Base-by-base conservation (phyloP, 139 green algal species). In the Chlorella sp. region DNA sequence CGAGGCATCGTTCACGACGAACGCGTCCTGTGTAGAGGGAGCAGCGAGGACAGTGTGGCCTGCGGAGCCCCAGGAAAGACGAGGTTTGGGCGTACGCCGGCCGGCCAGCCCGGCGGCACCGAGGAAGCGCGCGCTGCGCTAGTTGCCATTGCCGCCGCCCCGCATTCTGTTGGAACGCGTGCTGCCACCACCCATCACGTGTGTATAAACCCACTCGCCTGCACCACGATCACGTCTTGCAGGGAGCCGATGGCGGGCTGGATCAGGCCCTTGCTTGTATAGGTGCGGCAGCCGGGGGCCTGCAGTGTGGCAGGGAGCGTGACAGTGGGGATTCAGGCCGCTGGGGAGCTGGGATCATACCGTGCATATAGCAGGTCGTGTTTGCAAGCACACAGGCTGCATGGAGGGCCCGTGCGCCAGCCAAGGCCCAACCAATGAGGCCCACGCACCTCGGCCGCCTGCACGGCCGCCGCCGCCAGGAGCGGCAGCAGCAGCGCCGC, bases 221-320 rank as follows among this genome's bases (percentile, higher is more conserved):
- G 79, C 43, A 84, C 79, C 32, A 84, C 44, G 9, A 84, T 76
- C 0, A 76, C 62, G 43, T 84, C 79, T 28, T 84, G 79, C 20
- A 84, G 44, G 20, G 64, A 51, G 6, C 64, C 79, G n/a, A 34
- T 46, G 1, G 79, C 79, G n/a, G 79, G 62, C 44, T 84, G 62
- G 44, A 84, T 75, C 32, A 84, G 79, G 19, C 79, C 79, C n/a
- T 84, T 84, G 79, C 64, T 76, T 1, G 43, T 51, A 44, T 84
- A 84, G 64, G 56, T 76, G n/a, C 44, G 62, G 79, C 79, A 84
- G 43, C 11, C 32, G 32, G 51, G 36, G 24, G 24, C 38, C 76
- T 68, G 76, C 75, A 51, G 28, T 44, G 30, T 28, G 46, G 46
- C 0, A 65, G 46, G 13, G 41, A 9, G n/a, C n/a, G n/a, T n/a